Conservation (phyloP, 2,329 filamentous ascomycete genomes). For the Cladosporium sp. region DNA sequence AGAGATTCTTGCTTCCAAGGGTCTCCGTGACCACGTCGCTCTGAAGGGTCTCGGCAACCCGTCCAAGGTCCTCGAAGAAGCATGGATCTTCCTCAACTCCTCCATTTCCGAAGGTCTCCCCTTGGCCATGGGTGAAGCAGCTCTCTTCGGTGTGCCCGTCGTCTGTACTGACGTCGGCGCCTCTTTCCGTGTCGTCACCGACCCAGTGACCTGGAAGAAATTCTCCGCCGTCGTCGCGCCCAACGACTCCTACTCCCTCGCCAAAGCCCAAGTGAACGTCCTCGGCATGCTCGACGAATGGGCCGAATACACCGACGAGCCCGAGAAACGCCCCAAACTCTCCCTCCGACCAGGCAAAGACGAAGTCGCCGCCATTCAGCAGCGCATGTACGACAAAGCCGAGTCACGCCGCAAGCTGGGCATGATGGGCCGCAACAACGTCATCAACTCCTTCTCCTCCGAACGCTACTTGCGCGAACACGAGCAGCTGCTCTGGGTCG, state of each 20-base stretch:
- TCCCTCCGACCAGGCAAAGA: conserved; percentile 46
- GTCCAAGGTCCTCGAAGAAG: conserved; percentile 51
- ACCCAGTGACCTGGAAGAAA: conserved; percentile 43
- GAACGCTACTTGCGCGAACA: conserved; percentile 52
- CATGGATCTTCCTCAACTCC: conserved; percentile 53
- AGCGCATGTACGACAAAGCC: conserved; percentile 58
- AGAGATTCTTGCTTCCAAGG: conserved; percentile 48
- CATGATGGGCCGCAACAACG: conserved; percentile 55
- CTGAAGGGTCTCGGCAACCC: conserved; percentile 52
- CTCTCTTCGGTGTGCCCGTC: conserved; percentile 43
- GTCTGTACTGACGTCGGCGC: conserved; percentile 51
- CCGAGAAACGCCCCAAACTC: conserved; percentile 38
- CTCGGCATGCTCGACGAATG: conserved; percentile 60
- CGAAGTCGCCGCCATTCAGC: conserved; percentile 52
- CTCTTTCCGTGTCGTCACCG: conserved; percentile 53
- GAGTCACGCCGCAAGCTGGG: conserved; percentile 54
- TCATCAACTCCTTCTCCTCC: conserved; percentile 57
- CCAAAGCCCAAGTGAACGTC: conserved; percentile 59
- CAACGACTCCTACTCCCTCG: conserved; percentile 58
- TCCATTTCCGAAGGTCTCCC: conserved; percentile 44
- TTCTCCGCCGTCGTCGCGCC: conserved; percentile 62
- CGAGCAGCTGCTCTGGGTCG: conserved; percentile 29
- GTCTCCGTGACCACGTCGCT: conserved; percentile 41
- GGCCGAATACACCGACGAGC: conserved; percentile 55
- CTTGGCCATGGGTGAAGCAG: conserved; percentile 44